phyloP scores from a whole-genome alignment of 495 filamentous ascomycete species.

The Penicillium bovifimosum region DNA sequence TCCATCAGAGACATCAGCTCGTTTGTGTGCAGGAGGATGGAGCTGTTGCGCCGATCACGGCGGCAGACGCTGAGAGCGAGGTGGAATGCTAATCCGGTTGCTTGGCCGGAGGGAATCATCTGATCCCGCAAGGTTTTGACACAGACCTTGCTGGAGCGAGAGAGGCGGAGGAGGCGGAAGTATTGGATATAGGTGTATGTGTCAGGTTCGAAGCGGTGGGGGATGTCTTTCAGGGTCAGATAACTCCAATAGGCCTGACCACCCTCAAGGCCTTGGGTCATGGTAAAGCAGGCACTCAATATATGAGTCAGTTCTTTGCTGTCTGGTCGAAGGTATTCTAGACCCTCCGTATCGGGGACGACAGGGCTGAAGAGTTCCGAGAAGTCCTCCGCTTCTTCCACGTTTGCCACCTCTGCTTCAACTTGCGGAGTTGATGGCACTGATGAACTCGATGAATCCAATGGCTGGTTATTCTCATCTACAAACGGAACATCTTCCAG shows the following conservation, averaged over 20 bases:
- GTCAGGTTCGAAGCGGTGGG: slow-evolving; percentile 60
- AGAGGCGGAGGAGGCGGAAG: slow-evolving; percentile 60
- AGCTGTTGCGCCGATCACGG: slow-evolving; percentile 64
- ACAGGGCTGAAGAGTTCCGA: slow-evolving; percentile 36
- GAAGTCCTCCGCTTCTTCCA: slow-evolving; percentile 22
- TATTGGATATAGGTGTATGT: slow-evolving; percentile 57
- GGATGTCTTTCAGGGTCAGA: slow-evolving; percentile 45
- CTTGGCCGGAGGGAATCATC: slow-evolving; percentile 29
- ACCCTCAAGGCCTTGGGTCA: slow-evolving; percentile 25
- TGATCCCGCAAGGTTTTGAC: slow-evolving; percentile 50
- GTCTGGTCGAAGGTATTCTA: slow-evolving; percentile 42
- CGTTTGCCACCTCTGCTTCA: slow-evolving; percentile 8
- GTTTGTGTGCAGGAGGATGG: slow-evolving; percentile 51
- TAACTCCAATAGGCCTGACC: slow-evolving; percentile 68
- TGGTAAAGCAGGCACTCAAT: slow-evolving; percentile 49
- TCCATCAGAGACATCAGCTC: slow-evolving; percentile 55
- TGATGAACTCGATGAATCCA: no score
- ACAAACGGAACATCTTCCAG: slow-evolving; percentile 31
- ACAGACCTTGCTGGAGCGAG: slow-evolving; percentile 52
- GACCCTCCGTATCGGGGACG: slow-evolving; percentile 4
- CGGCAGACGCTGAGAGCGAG: slow-evolving; percentile 64
- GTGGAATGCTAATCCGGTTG: slow-evolving; percentile 54
- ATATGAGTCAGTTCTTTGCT: slow-evolving; percentile 66
- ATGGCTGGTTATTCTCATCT: slow-evolving; percentile 18
- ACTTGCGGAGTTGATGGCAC: neutral